Evolutionary conservation across 495 filamentous ascomycete genomes (phyloP), one percentile per base, ranked within the genome.

Genomic region (Viridothelium virens): DNA sequence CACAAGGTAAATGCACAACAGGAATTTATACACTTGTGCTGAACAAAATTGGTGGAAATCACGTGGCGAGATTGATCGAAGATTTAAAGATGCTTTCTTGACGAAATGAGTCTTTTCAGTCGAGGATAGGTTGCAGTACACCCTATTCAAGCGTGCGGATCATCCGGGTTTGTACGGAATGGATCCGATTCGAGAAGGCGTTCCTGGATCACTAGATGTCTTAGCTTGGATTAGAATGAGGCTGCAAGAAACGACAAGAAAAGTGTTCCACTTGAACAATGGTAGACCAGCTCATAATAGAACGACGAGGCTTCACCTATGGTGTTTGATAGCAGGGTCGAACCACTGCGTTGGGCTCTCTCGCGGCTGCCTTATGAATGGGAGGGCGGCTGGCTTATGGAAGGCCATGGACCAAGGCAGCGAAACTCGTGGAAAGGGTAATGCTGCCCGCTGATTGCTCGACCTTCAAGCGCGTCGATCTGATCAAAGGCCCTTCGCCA

Each of bases 281-380:
- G 31, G 36, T 59, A 36, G 6, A 59, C 53, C 33, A 36, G 10
- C 36, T 9, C 48, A 10, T 9, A 59, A 59, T n/a, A 59, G 53
- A 14, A 59, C 25, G 36, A 59, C 16, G 14, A 59, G 31, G 53
- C 53, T 36, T 59, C 5, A 18, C 53, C 18, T 59, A 59, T 2
- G 53, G 3, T 59, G 25, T 36, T 59, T 59, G 53, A 59, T n/a
- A 16, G 25, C 53, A 33, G 31, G 53, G 53, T 7, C 31, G 25
- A 34, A 59, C 53, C 53, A 59, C 18, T 59, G 25, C 53, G 7
- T 7, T 59, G 53, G 53, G 31, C 9, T 31, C 31, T 59, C 53
- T 31, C 53, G 53, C 53, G 31, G 31, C 53, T 36, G 53, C 53
- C 53, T 59, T 59, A 59, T 59, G 48, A 59, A 59, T 59, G 53